Base-by-base conservation (phyloP, 108 stramenopile species). In the Asterionellopsis glacialis region DNA sequence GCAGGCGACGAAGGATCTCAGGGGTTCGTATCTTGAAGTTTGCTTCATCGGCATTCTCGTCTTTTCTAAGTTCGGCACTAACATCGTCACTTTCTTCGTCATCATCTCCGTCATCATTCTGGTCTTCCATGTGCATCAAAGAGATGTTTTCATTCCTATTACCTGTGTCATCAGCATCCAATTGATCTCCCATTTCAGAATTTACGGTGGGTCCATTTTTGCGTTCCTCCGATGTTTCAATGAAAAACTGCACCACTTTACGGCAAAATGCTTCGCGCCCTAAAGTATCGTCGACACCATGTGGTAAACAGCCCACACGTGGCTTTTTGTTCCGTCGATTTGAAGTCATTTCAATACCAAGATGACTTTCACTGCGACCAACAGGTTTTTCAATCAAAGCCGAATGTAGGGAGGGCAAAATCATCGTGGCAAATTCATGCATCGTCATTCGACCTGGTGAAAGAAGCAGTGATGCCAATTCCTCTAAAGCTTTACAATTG, bases 321-420 rank as follows among this genome's bases (percentile, higher is more conserved):
- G 68, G 68, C 41, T 59, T 68, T 41, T 68, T 68, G 42, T 22
- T 49, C 15, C 68, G 61, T 28, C 61, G 68, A 33, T 40, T n/a
- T 14, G 24, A 6, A 1, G 21, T 53, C 19, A 18, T 19, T 9
- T 15, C n/a, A 23, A 41, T 41, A 45, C 23, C 16, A 5, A 33
- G 33, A 33, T 33, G 33, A 33, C 33, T 33, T 33, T 33, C 33
- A 33, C 33, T 33, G 33, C 33, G 33, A 7, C 33, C 33, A 33
- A 23, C 39, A 18, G 16, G 23, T 57, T 65, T 33, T 62, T 33
- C 33, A 33, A 33, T 24, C 25, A 69, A 41, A 16, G 76, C 67
- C 1, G 44, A 55, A 43, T 72, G 67, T 18, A 80, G 65, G 26
- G 75, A 72, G 18, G 79, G 79, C 43, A 80, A 57, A 16, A 80